phyloP scores from a whole-genome alignment of 2,329 filamentous ascomycete genomes.

The Fusarium ramigenum region DNA sequence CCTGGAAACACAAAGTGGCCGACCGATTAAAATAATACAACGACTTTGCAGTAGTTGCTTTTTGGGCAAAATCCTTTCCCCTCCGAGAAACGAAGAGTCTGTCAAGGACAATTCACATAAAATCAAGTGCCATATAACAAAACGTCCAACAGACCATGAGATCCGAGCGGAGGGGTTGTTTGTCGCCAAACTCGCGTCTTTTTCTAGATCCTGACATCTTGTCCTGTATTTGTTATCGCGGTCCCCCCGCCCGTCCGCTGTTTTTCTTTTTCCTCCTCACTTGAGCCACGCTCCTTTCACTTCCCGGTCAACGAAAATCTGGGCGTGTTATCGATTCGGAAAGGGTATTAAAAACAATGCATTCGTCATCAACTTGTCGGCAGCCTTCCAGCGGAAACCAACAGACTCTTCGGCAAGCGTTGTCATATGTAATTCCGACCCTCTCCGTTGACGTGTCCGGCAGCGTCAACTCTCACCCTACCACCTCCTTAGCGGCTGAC shows the following conservation, averaged over 20 bases:
- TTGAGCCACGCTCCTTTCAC: constrained; percentile 28
- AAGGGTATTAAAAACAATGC: constrained; percentile 32
- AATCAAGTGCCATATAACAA: constrained; percentile 20
- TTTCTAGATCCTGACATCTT: constrained; percentile 38
- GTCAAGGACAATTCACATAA: constrained; percentile 17
- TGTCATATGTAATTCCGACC: constrained; percentile 24
- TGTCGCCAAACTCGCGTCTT: constrained; percentile 47
- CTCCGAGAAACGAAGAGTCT: constrained; percentile 21
- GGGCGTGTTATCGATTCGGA: constrained; percentile 21
- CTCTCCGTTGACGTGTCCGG: constrained; percentile 41
- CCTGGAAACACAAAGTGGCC: constrained; percentile 43
- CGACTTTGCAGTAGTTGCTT: constrained; percentile 29
- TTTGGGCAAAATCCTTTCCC: constrained; percentile 16
- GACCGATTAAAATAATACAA: constrained; percentile 40
- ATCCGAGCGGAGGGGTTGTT: constrained; percentile 37
- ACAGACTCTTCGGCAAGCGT: constrained; percentile 27
- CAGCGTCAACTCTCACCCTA: constrained; percentile 36
- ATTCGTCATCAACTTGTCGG: constrained; percentile 33
- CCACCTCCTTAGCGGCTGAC: constrained; percentile 31
- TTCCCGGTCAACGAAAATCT: constrained; percentile 31
- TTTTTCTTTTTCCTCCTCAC: constrained; percentile 10
- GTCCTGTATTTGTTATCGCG: constrained; percentile 37
- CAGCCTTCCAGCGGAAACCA: constrained; percentile 29
- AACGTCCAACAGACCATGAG: constrained; percentile 24
- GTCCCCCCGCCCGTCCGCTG: constrained; percentile 23